Conservation (phyloP, 495 filamentous ascomycete species). For the Penicillium lividum region DNA sequence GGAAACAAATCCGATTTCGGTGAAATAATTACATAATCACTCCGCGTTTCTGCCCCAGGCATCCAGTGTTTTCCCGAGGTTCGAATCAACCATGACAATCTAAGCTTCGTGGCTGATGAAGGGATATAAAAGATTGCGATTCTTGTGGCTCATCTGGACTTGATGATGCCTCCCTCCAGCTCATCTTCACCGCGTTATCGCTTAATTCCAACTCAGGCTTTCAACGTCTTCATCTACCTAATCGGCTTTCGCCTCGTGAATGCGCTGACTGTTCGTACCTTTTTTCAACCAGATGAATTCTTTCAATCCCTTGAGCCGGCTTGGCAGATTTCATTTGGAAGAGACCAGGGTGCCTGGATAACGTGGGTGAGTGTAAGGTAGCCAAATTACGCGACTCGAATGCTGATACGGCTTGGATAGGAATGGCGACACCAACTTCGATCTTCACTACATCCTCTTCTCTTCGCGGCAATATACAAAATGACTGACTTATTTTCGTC, state of each 20-base stretch:
- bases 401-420: conserved; percentile 43
- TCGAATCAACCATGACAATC: not conserved
- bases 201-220: conserved; percentile 13
- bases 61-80: not conserved
- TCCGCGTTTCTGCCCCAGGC: not conserved
- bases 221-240: conserved; percentile 59
- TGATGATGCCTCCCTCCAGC: conserved; percentile 19
- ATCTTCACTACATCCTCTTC: conserved; percentile 84
- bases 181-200: conserved; percentile 12
- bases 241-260: conserved; percentile 81
- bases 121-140: not conserved
- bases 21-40: not conserved
- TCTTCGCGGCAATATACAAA: conserved; percentile 80
- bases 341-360: conserved; percentile 78
- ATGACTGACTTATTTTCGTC: conserved; percentile 53
- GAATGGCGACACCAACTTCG: conserved; percentile 92
- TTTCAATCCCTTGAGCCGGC: conserved; percentile 96
- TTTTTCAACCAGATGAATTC: conserved; percentile 99
- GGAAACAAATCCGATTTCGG: not conserved
- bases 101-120: not conserved
- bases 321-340: conserved; percentile 85
- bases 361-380: conserved; percentile 73
- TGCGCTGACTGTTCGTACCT: conserved; percentile 81
- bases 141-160: not conserved
- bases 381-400: not conserved